phyloP scores from a whole-genome alignment of 768 basidiomycete genomes.

The Leucocoprinus leucothites region DNA sequence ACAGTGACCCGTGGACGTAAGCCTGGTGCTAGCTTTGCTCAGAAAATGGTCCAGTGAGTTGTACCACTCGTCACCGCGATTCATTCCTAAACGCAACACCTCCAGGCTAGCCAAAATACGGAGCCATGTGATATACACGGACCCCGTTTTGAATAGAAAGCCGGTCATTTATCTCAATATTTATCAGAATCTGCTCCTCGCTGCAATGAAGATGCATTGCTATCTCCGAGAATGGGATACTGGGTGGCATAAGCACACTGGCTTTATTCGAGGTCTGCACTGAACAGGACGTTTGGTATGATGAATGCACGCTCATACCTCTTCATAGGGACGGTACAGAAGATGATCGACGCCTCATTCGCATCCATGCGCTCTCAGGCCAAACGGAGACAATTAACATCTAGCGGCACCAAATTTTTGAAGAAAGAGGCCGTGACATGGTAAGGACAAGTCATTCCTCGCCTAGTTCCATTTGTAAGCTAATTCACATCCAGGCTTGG shows the following conservation, averaged over 20 bases:
- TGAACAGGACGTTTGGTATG: conserved; percentile 13
- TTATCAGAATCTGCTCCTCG: conserved; percentile 80
- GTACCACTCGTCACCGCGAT: not conserved
- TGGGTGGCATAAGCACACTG: conserved; percentile 35
- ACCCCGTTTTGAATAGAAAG: conserved; percentile 62
- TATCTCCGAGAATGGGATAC: conserved; percentile 69
- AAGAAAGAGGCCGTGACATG: conserved; percentile 55
- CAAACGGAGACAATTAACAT: conserved; percentile 28
- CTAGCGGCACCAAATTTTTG: conserved; percentile 36
- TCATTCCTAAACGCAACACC: conserved; percentile 31
- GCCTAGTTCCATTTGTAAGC: not conserved
- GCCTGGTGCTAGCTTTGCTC: conserved; percentile 61
- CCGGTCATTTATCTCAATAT: conserved; percentile 73
- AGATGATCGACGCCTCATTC: conserved; percentile 56
- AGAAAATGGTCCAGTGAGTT: conserved; percentile 75
- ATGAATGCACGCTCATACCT: conserved; percentile 2
- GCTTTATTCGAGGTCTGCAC: conserved; percentile 55
- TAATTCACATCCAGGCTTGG: conserved; percentile 62
- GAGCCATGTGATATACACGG: conserved; percentile 79
- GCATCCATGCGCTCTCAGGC: conserved; percentile 47
- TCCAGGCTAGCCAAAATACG: conserved; percentile 56
- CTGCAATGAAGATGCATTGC: conserved; percentile 83
- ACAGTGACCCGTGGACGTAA: conserved; percentile 65
- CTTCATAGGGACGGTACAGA: conserved; percentile 54
- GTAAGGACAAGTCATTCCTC: conserved; percentile 34